These are phyloP conservation scores for Ceratobasidium papillatum DNA, from an alignment of 1,284 basidiomycete species.

Conservation along the genomic window DNA sequence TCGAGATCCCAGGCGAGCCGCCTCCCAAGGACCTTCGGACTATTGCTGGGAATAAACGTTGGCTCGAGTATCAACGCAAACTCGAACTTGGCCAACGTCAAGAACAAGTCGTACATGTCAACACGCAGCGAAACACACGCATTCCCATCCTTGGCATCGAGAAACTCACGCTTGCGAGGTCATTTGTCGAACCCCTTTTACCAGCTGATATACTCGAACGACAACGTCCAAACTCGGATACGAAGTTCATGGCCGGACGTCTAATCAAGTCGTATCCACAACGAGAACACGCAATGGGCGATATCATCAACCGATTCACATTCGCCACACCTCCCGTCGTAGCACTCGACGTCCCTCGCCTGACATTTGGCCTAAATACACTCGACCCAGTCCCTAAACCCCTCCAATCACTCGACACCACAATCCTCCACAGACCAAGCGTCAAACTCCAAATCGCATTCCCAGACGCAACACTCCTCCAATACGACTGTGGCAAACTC, in stretches of 20 bases:
- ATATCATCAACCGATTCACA: slow-evolving; percentile 76
- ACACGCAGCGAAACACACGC: slow-evolving; percentile 73
- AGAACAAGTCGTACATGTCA: slow-evolving; percentile 77
- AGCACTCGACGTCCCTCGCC: slow-evolving; percentile 74
- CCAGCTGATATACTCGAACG: slow-evolving; percentile 63
- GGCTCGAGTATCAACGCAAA: slow-evolving; percentile 65
- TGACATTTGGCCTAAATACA: slow-evolving; percentile 49
- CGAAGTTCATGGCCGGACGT: slow-evolving; percentile 54
- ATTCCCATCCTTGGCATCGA: slow-evolving; percentile 74
- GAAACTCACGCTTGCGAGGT: slow-evolving; percentile 59
- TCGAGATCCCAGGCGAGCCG: slow-evolving; percentile 64
- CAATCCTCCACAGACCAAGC: slow-evolving; percentile 73
- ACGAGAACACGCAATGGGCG: slow-evolving; percentile 66
- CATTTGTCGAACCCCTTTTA: slow-evolving; percentile 61
- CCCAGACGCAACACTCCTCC: slow-evolving; percentile 87
- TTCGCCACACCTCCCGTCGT: slow-evolving; percentile 86
- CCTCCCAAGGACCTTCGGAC: slow-evolving; percentile 79
- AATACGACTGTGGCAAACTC: slow-evolving; percentile 97
- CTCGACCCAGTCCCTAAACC: not conserved
- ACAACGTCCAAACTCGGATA: slow-evolving; percentile 50
- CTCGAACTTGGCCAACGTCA: slow-evolving; percentile 67
- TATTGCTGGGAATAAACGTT: slow-evolving; percentile 73
- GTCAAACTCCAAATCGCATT: slow-evolving; percentile 95
- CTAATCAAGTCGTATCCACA: slow-evolving; percentile 71
- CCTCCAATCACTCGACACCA: slow-evolving; percentile 57